Conservation (phyloP, 148 eudicot species). For the Nyssa sinensis region DNA sequence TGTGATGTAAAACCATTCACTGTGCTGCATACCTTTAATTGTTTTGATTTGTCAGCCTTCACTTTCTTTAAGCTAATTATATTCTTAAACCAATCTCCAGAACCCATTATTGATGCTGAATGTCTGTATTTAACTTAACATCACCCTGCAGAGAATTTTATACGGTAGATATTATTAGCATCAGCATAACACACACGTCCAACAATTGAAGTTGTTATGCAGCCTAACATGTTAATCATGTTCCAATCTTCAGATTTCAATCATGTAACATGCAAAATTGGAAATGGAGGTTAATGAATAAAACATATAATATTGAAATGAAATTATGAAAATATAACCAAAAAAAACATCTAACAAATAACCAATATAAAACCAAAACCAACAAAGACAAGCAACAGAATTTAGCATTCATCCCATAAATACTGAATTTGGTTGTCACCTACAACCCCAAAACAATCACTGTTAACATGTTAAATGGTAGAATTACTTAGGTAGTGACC, state of each 20-base stretch:
- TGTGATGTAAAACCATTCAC: neutral
- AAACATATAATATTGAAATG: neutral
- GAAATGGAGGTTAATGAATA: neutral
- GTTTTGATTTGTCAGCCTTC: conserved; percentile 46
- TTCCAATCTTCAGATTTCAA: neutral
- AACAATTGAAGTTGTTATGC: neutral
- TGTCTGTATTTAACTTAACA: conserved; percentile 15
- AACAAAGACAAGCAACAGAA: neutral
- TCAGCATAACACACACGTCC: neutral
- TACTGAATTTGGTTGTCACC: neutral
- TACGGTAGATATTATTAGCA: neutral
- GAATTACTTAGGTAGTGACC: no score
- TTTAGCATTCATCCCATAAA: neutral
- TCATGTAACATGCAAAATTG: neutral
- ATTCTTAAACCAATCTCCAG: conserved; percentile 84
- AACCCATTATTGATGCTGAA: conserved; percentile 54
- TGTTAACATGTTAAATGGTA: no score
- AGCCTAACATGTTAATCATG: neutral
- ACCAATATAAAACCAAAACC: neutral
- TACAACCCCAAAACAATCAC: neutral
- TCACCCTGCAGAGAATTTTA: conserved; percentile 10
- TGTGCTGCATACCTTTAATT: conserved; percentile 49
- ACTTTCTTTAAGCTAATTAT: conserved; percentile 65
- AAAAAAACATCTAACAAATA: no score
- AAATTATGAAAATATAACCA: no score